Evolutionary conservation across 768 basidiomycete species (phyloP).

Genomic region (Crepidotus variabilis): DNA sequence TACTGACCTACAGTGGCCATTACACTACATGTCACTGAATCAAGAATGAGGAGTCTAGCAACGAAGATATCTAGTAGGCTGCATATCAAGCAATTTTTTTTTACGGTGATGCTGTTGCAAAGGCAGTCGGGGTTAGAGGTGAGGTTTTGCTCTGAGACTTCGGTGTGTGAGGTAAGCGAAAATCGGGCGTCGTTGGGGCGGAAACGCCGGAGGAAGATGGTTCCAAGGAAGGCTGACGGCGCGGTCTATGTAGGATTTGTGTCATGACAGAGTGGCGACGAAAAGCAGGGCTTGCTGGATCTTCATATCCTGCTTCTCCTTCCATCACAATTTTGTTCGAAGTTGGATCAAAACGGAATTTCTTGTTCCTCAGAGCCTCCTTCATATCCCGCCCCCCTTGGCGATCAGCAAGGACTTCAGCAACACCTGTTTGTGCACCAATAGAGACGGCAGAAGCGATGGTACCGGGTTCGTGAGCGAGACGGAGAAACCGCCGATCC

Average conservation of each 20-base stretch:
- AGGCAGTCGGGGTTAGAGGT: not conserved
- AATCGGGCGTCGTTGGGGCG: not conserved
- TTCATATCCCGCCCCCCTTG: constrained; percentile 37
- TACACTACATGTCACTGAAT: too few relatives aligned
- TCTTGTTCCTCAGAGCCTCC: constrained; percentile 37
- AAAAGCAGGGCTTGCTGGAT: constrained; percentile 28
- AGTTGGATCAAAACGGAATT: constrained; percentile 46
- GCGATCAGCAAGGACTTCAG: constrained; percentile 37
- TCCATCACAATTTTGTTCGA: constrained; percentile 53
- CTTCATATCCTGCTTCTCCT: constrained; percentile 46
- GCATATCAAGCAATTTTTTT: not conserved
- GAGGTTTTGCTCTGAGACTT: not conserved
- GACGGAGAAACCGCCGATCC: constrained; percentile 39
- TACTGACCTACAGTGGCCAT: too few relatives aligned
- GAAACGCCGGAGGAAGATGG: not conserved
- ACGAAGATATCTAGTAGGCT: not conserved
- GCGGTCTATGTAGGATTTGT: not conserved
- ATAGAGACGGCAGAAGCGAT: constrained; percentile 55
- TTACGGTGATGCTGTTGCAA: not conserved
- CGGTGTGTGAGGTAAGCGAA: not conserved
- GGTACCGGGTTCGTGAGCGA: constrained; percentile 49
- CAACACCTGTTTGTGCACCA: constrained; percentile 47
- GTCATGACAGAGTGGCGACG: not conserved
- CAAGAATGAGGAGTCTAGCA: too few relatives aligned
- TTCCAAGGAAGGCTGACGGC: not conserved